phyloP scores from a whole-genome alignment of 108 stramenopile species.

The Cyclotella atomus region DNA sequence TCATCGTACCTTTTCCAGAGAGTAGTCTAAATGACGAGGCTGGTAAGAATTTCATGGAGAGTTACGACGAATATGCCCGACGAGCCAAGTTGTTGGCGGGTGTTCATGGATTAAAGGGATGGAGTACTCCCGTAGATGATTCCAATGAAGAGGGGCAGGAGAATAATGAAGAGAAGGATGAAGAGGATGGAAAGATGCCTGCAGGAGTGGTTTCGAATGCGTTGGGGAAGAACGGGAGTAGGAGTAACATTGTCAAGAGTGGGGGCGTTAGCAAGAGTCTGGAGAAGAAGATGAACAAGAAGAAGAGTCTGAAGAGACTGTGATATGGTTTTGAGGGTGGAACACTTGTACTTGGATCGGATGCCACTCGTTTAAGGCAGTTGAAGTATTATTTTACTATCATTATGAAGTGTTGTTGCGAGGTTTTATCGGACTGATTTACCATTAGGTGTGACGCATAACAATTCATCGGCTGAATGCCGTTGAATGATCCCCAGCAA shows the following conservation, averaged over 20 bases:
- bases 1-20: conserved; percentile 99
- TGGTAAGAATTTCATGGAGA: conserved; percentile 99
- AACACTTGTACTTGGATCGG: not conserved
- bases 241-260: conserved; percentile 36
- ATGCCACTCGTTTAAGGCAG: not conserved
- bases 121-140: conserved; percentile 9
- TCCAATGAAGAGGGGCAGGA: not conserved
- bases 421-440: too few relatives aligned
- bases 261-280: conserved; percentile 28
- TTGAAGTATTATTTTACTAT: not conserved
- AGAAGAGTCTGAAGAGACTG: conserved; percentile 80
- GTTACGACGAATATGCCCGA: conserved; percentile 96
- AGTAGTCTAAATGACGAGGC: conserved; percentile 98
- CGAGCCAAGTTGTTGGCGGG: conserved; percentile 92
- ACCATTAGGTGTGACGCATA: too few relatives aligned
- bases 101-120: conserved; percentile 83
- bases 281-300: conserved; percentile 61
- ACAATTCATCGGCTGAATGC: too few relatives aligned
- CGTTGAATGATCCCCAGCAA: too few relatives aligned
- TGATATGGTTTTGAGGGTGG: conserved; percentile 26
- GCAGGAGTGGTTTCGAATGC: not conserved
- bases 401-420: not conserved
- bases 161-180: conserved; percentile 20
- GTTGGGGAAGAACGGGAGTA: conserved; percentile 28
- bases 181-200: conserved; percentile 13